Evolutionary conservation across 2,329 filamentous ascomycete species (phyloP), one percentile per base, ranked within the genome.

Genomic region (Aureobasidium sp.): DNA sequence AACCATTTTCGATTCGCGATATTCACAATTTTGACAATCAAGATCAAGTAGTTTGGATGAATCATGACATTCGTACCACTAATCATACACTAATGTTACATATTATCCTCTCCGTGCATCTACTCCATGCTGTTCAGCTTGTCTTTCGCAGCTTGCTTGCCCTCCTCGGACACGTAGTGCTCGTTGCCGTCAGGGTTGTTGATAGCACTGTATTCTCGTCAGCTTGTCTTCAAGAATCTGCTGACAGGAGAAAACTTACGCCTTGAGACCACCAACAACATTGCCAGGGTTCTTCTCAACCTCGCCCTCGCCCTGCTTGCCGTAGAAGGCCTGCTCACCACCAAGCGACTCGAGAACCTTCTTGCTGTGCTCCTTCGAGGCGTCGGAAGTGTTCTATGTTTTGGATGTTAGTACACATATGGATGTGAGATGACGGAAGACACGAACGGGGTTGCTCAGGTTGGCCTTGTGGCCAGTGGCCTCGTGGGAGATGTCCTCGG

Each of bases 401-500:
- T 7, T 17, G n/a, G 17, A 20, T 61, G 47, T 37, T 27, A 60
- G 51, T 32, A 20, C 20, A 20, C 20, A 20, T 1, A 23, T 44
- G 2, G 17, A 23, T 2, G 41, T 9, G 41, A 50, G 26, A 55
- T n/a, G 17, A 23, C 6, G 29, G 7, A 32, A 69, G 15, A 46
- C 69, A 13, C 29, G 27, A 41, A 80, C 78, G 10, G 78, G 77
- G 64, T 80, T 80, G 62, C 74, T 73, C 20, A 80, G 65, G 64
- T 80, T 80, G 2, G 78, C 78, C 70, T 79, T 79, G 69, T 80
- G 77, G 15, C 78, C 78, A 63, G 79, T 80, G 66, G 80, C 78
- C 65, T 83, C 68, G 65, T 83, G 63, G 47, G 63, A 64, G 12
- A 64, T 64, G 39, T 67, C 66, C 52, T 66, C 66, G 29, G 60